Base-by-base conservation (phyloP, 1,139 yeast genomes). In the Nakaseomyces delphensis region DNA sequence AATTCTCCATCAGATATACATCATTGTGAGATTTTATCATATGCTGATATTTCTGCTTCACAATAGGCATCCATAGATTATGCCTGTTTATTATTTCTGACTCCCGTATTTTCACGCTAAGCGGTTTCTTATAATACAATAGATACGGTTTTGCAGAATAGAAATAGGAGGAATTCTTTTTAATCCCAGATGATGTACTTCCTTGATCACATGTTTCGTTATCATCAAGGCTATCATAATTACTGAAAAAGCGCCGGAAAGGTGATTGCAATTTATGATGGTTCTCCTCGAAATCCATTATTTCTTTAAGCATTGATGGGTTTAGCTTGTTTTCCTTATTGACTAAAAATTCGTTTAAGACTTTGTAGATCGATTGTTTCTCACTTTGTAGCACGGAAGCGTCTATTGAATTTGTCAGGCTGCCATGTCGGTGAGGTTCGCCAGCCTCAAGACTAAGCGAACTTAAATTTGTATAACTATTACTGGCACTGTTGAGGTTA, bases 31-130 rank as follows among this genome's bases (percentile, higher is more conserved):
- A 38, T 13, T 42, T 32, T 9, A 50, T 27, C 23, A 45, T 31
- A 27, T 44, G 38, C 14, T 44, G 43, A 33, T 48, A 48, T 13
- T 44, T 45, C 19, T 42, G 41, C 18, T 44, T 46, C 11, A 53
- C 40, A 4, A 44, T 43, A 2, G 60, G 59, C 31, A 52, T 42
- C 60, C 60, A 56, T 37, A 56, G 27, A 24, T 52, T 55, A 41
- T 59, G 60, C 28, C 52, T 45, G 32, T 48, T 48, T 21, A 57
- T 32, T 3, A 48, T 42, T 20, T 50, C 49, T 13, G 43, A 32
- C n/a, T 51, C 53, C 19, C 49, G 46, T 3, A 45, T 21, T 21
- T 50, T 52, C 2, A 53, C 53, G 1, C 52, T 50, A 9, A 51
- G 42, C 14, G 58, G 46, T 30, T 51, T 55, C 28, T 52, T 50